These are phyloP conservation scores for Lumnitzera racemosa DNA, from an alignment of 345 rosid species.

Conservation along the genomic window DNA sequence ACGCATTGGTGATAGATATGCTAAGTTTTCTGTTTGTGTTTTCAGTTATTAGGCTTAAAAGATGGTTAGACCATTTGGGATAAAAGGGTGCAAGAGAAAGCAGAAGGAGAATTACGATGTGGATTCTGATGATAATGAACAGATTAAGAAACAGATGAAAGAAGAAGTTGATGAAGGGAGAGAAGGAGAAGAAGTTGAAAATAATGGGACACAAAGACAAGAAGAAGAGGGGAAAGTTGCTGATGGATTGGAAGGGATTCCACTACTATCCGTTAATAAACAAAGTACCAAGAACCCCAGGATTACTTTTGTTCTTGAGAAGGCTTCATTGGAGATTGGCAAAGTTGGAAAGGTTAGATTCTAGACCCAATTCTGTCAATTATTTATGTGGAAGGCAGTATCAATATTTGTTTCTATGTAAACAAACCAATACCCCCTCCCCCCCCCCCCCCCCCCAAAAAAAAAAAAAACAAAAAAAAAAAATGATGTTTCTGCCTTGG, in stretches of 20 bases:
- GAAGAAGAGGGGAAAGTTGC: conserved; percentile 18
- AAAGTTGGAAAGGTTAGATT: conserved; percentile 80
- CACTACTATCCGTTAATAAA: conserved; percentile 26
- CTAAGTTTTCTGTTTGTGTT: too few relatives aligned
- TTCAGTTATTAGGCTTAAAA: conserved; percentile 2
- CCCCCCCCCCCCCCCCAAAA: too few relatives aligned
- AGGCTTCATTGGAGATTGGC: conserved; percentile 83
- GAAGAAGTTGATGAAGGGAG: conserved; percentile 6
- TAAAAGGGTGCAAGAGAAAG: conserved; percentile 61
- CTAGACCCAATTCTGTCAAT: neutral
- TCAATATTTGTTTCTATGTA: neutral
- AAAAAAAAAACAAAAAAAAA: too few relatives aligned
- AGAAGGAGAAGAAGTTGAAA: conserved; percentile 14
- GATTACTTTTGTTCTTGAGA: conserved; percentile 71
- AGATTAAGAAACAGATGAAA: conserved; percentile 16
- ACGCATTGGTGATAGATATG: too few relatives aligned
- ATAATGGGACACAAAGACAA: conserved; percentile 18
- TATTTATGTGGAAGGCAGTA: neutral
- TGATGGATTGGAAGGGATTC: conserved; percentile 48
- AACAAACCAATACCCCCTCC: too few relatives aligned
- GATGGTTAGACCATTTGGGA: conserved; percentile 63
- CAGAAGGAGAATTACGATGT: conserved; percentile 50
- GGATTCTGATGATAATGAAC: conserved; percentile 36
- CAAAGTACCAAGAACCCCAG: conserved; percentile 27
- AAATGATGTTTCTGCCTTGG: too few relatives aligned